Evolutionary conservation across 2,329 filamentous ascomycete genomes (phyloP), one percentile per base, ranked within the genome.

Genomic region (Calonectria hawksworthii): DNA sequence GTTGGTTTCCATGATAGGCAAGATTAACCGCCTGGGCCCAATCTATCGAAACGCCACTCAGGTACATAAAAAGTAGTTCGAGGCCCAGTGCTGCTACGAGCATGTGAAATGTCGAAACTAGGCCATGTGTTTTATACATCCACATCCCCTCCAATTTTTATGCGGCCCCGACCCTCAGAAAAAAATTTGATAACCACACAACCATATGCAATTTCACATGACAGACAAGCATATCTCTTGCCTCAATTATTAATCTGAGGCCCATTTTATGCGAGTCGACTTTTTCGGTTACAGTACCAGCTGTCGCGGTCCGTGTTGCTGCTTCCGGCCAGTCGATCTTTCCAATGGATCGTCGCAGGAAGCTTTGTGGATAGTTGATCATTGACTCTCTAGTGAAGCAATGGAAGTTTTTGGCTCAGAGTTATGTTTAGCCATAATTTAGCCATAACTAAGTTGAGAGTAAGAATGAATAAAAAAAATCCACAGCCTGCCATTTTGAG

Each of bases 11-110:
- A 4, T 36, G 59, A 47, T 68, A 67, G 70, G 70, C 65, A 72
- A 32, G 64, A 68, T 44, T 61, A 72, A 38, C 52, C 70, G 70
- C 70, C 44, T 8, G 34, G 34, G 44, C 23, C 52, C 52, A 72
- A 68, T 63, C 28, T 30, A 36, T 36, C 9, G 18, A 59, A 26
- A 59, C 23, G 52, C 64, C 52, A 72, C 63, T 63, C 32, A 63
- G 38, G 44, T 32, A 59, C 52, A 61, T 56, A 23, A 21, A 23
- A 41, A 36, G 59, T 54, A 56, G 50, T 44, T 47, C 50, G 68
- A 65, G 68, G 68, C 52, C 50, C 38, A 51, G 54, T 61, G 52
- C 38, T 32, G 8, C 38, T 32, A 4, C 11, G 10, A 30, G 36
- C 50, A 65, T 65, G 59, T 65, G 64, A 68, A 65, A 51, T 52